Evolutionary conservation across 2,329 filamentous ascomycete species (phyloP).

Genomic region (Ascochyta pisi): DNA sequence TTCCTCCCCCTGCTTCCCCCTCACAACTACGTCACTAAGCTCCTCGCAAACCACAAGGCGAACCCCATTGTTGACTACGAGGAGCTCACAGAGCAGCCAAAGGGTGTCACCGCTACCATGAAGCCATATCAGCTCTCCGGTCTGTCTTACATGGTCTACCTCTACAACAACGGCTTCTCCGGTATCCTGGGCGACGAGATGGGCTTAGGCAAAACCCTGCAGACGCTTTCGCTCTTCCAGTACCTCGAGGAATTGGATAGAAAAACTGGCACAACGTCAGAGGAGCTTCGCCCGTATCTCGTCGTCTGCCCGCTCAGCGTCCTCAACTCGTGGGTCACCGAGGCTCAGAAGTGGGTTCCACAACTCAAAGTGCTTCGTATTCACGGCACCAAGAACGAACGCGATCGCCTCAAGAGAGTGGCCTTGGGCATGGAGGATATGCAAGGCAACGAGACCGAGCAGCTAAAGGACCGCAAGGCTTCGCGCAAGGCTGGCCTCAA

Average conservation of each 20-base stretch:
- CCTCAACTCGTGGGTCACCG: constrained; percentile 95
- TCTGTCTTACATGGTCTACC: constrained; percentile 96
- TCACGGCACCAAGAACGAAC: constrained; percentile 85
- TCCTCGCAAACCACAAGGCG: constrained; percentile 33
- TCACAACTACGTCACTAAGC: constrained; percentile 53
- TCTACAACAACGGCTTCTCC: constrained; percentile 99
- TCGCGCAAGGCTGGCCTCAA: constrained; percentile 74
- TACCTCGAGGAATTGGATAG: constrained; percentile 94
- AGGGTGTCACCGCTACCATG: constrained; percentile 61
- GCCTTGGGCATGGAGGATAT: constrained; percentile 55
- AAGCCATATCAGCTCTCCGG: constrained; percentile 99
- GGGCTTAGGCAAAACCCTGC: constrained; percentile 99
- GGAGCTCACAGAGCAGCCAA: constrained; percentile 52
- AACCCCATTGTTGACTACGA: constrained; percentile 49
- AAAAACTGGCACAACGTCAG: constrained; percentile 41
- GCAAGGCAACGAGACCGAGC: constrained; percentile 61
- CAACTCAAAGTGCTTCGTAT: constrained; percentile 86
- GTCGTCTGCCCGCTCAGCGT: constrained; percentile 97
- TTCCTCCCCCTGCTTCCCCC: constrained; percentile 57
- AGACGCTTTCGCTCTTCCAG: constrained; percentile 95
- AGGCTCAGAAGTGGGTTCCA: constrained; percentile 98
- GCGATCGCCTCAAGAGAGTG: constrained; percentile 72
- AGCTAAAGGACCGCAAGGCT: constrained; percentile 87
- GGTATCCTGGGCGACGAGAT: constrained; percentile 98
- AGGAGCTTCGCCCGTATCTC: constrained; percentile 86